Conservation (phyloP, 352 stramenopile species). For the Plasmopara muralis region DNA sequence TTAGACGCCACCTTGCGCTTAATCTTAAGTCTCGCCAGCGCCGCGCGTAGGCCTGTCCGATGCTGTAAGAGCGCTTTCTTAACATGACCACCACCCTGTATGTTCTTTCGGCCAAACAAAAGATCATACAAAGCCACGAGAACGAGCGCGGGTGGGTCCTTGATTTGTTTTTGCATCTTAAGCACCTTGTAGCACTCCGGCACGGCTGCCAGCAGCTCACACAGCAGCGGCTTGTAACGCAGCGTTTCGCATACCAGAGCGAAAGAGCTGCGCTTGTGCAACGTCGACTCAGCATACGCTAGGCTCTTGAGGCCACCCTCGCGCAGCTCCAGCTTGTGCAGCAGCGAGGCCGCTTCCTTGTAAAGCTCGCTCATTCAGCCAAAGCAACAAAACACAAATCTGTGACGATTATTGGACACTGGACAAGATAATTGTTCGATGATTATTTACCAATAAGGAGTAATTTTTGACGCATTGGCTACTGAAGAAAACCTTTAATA, state of each 20-base stretch:
- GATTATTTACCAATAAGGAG: too few species aligned
- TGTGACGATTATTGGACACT: too few species aligned
- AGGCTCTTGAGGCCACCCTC: conserved; percentile 82
- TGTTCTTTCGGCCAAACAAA: conserved; percentile 78
- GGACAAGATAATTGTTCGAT: too few species aligned
- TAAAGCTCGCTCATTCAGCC: conserved; percentile 64
- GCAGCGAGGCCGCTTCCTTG: conserved; percentile 66
- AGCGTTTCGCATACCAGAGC: conserved; percentile 86
- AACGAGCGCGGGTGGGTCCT: conserved; percentile 46
- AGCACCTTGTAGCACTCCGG: conserved; percentile 62
- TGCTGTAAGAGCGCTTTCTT: conserved; percentile 83
- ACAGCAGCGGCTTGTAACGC: conserved; percentile 78
- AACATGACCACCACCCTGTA: conserved; percentile 80
- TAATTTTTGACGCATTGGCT: too few species aligned
- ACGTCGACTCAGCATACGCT: conserved; percentile 68
- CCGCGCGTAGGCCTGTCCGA: conserved; percentile 62
- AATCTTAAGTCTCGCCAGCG: conserved; percentile 79
- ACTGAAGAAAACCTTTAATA: too few species aligned
- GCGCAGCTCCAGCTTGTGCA: conserved; percentile 70
- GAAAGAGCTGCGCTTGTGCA: conserved; percentile 86
- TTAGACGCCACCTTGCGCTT: conserved; percentile 69
- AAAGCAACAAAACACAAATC: too few species aligned
- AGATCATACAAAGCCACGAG: conserved; percentile 85
- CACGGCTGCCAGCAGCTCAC: conserved; percentile 57
- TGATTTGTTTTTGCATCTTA: conserved; percentile 44